Conservation (phyloP, 352 stramenopile genomes). For the Globisporangium viniferum region DNA sequence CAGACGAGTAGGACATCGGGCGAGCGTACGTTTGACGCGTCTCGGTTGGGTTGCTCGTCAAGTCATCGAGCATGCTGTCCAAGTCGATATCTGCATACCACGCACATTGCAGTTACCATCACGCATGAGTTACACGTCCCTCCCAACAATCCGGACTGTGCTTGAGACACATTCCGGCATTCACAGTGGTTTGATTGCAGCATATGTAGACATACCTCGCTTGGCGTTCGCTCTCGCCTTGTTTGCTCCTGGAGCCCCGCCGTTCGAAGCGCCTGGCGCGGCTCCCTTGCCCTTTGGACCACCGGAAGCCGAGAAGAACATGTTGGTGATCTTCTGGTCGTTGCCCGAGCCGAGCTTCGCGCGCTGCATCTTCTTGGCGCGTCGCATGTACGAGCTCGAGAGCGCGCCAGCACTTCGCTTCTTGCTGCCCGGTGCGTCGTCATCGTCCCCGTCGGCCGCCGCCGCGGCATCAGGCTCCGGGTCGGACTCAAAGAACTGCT, state of each 20-base stretch:
- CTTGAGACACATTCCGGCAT: background rate
- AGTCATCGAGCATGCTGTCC: conserved; percentile 82
- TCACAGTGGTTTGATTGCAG: background rate
- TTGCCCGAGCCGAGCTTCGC: conserved; percentile 68
- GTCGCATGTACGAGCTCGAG: conserved; percentile 69
- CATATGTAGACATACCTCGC: conserved; percentile 20
- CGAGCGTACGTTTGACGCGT: conserved; percentile 42
- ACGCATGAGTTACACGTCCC: background rate
- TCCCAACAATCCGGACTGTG: background rate
- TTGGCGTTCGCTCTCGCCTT: conserved; percentile 33
- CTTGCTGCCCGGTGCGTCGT: conserved; percentile 37
- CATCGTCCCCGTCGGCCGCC: conserved; percentile 34
- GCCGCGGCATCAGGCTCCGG: conserved; percentile 41
- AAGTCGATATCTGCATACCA: conserved; percentile 68
- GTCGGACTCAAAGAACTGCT: conserved; percentile 88
- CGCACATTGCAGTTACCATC: background rate
- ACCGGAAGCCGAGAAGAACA: conserved; percentile 75
- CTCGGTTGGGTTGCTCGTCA: conserved; percentile 82
- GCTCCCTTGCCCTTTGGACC: conserved; percentile 32
- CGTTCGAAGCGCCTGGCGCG: conserved; percentile 14
- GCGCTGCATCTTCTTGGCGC: conserved; percentile 82
- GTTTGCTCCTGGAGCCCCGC: conserved; percentile 17
- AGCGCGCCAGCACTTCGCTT: conserved; percentile 76
- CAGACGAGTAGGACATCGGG: conserved; percentile 57
- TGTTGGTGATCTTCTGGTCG: conserved; percentile 88